These are phyloP conservation scores for Huiozyma naganishii DNA, from an alignment of 805 yeast genomes.

Conservation along the genomic window DNA sequence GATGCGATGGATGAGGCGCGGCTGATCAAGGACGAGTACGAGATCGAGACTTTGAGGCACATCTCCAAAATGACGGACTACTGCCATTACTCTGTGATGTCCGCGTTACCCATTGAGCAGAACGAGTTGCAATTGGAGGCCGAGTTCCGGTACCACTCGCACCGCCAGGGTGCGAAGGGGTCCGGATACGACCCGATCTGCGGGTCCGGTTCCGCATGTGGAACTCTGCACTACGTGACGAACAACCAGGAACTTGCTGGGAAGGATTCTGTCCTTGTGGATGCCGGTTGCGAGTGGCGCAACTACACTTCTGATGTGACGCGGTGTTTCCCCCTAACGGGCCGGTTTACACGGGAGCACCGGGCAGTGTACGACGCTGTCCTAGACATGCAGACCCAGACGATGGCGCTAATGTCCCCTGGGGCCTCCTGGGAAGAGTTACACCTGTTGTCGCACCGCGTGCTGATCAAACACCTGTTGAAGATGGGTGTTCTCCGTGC, in stretches of 20 bases:
- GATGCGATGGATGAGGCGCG: constrained; percentile 83
- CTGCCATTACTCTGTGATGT: constrained; percentile 86
- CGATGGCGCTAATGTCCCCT: constrained; percentile 65
- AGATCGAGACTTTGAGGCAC: constrained; percentile 60
- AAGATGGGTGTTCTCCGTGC: constrained; percentile 67
- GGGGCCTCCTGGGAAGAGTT: constrained; percentile 80
- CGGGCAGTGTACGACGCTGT: constrained; percentile 73
- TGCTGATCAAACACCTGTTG: constrained; percentile 61
- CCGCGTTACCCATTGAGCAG: constrained; percentile 76
- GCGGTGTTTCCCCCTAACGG: constrained; percentile 85
- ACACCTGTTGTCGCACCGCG: constrained; percentile 69
- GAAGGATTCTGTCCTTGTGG: constrained; percentile 65
- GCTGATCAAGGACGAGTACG: constrained; percentile 73
- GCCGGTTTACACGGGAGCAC: constrained; percentile 84
- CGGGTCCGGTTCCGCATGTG: constrained; percentile 85
- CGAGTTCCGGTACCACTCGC: constrained; percentile 85
- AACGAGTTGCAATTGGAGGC: constrained; percentile 93
- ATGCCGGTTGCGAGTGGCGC: constrained; percentile 97
- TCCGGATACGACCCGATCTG: constrained; percentile 93
- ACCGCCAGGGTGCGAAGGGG: constrained; percentile 84
- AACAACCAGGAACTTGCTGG: constrained; percentile 56
- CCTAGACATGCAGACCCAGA: constrained; percentile 64
- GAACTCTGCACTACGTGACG: constrained; percentile 80
- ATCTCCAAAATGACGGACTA: constrained; percentile 82
- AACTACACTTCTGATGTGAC: constrained; percentile 92